A percentile compares a stretch with the other conserved stretches of the same genome.
Conservation (phyloP, 495 filamentous ascomycete species). For the Daldinia caldariorum region DNA sequence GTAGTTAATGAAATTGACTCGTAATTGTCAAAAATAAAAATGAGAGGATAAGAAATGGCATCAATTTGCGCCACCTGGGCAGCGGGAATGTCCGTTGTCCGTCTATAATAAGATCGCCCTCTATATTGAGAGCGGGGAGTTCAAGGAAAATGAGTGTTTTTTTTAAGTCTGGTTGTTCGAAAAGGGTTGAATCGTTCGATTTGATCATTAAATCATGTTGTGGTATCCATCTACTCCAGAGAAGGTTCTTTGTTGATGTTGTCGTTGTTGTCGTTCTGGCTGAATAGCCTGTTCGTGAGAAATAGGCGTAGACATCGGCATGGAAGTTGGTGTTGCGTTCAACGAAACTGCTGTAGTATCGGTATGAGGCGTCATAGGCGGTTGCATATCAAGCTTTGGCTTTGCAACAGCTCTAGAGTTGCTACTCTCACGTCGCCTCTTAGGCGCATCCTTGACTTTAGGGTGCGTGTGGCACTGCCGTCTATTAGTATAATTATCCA, state of each 20-base stretch:
- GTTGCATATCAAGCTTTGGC: constrained; percentile 51
- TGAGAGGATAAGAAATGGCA: constrained; percentile 21
- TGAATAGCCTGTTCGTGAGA: constrained; percentile 38
- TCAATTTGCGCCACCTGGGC: constrained; percentile 9
- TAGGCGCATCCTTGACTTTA: constrained; percentile 77
- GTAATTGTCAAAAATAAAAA: constrained; percentile 14
- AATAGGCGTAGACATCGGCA: constrained; percentile 36
- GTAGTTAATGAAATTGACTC: constrained; percentile 27
- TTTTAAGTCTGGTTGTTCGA: background rate
- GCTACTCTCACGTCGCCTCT: constrained; percentile 72
- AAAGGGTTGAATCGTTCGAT: background rate
- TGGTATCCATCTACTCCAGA: constrained; percentile 47
- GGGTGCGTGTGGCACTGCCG: constrained; percentile 76
- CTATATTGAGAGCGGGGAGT: constrained; percentile 11
- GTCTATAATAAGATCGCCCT: constrained; percentile 35
- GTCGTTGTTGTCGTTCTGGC: constrained; percentile 43
- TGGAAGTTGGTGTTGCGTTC: constrained; percentile 52
- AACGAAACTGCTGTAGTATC: constrained; percentile 50
- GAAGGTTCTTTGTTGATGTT: constrained; percentile 34
- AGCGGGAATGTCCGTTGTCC: constrained; percentile 22
- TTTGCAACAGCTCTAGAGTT: constrained; percentile 57
- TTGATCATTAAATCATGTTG: constrained; percentile 56
- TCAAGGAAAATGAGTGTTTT: constrained; percentile 26
- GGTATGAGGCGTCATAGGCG: constrained; percentile 54
- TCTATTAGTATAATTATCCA: constrained; percentile 19